Base-by-base conservation (phyloP, 2,329 filamentous ascomycete genomes). In the Amauroascus verrucosus region DNA sequence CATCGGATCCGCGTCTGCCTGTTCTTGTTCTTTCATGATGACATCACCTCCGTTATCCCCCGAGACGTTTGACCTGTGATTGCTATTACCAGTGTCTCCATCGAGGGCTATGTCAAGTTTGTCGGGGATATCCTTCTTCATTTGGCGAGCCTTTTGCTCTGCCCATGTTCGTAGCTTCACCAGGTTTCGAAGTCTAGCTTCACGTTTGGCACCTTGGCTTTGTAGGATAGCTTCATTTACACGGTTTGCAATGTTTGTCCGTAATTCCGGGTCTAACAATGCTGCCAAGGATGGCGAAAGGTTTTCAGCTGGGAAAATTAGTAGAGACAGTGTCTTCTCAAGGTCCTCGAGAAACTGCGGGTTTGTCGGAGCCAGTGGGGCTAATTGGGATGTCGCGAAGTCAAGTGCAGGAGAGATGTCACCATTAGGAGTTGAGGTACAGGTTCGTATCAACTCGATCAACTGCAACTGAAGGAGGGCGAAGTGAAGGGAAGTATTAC, bases 211-310 rank as follows among this genome's bases (percentile, higher is more conserved):
- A 20, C 84, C 84, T 65, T 90, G 84, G 48, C 79, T 82, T 53
- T 80, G 76, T 24, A 97, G 73, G 51, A 98, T 88, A 9, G 89
- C 88, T 68, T 89, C 84, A 65, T 98, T 98, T 51, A 98, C 93
- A 61, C 80, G 79, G 57, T 84, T 83, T 3, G 93, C 93, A n/a
- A 96, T 89, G 41, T 84, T 81, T 60, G 84, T 82, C 57, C 93
- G 83, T 43, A 97, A 77, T 46, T 82, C 79, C 1, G 90, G 86
- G 60, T 95, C 80, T 16, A 98, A 74, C 26, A 98, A 75, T 45
- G 81, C 81, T 35, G 84, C 82, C 30, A 96, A 75, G 47, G 86
- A 82, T 1, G 86, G 83, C 43, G 86, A 81, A 35, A 96, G 77
- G 50, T 81, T 84, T 51, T 93, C 86, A n/a, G 81, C 78, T 0